phyloP scores from a whole-genome alignment of 192 early-diverging fungal genomes.

The Gamsiella multidivaricata region DNA sequence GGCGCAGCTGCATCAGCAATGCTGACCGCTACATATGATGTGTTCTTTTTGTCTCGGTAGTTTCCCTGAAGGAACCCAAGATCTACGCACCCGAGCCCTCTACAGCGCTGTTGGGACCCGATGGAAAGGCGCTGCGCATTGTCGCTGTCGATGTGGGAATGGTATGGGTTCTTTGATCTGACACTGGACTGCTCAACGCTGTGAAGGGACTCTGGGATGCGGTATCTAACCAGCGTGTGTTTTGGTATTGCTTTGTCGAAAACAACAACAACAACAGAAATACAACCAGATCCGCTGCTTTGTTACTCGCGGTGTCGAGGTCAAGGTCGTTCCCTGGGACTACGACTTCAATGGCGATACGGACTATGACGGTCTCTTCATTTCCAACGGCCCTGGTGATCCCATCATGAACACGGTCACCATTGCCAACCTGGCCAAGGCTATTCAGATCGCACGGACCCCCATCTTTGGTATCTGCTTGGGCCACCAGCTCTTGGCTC shows the following conservation, averaged over 20 bases:
- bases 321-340: slow-evolving; percentile 96
- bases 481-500: slow-evolving; percentile 96
- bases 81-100: slow-evolving; percentile 77
- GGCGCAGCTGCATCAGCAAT: no score
- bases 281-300: slow-evolving; percentile 99
- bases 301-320: slow-evolving; percentile 91
- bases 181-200: no score
- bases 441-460: slow-evolving; percentile 76
- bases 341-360: slow-evolving; percentile 87
- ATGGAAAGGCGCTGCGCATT: slow-evolving; percentile 83
- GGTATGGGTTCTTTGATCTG: slow-evolving; percentile 45
- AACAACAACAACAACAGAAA: slow-evolving; percentile 70
- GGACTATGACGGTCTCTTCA: slow-evolving; percentile 90
- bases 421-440: slow-evolving; percentile 77
- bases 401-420: slow-evolving; percentile 85
- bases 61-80: slow-evolving; percentile 86
- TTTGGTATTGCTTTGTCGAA: not conserved
- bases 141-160: slow-evolving; percentile 98
- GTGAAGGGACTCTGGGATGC: no score
- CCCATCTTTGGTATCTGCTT: slow-evolving; percentile 99
- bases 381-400: slow-evolving; percentile 98
- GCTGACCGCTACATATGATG: not conserved
- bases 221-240: not conserved
- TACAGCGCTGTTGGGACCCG: slow-evolving; percentile 62
- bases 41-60: slow-evolving; percentile 36